A percentile compares a stretch with the other conserved stretches of the same genome.
Evolutionary conservation across 1,139 yeast species (phyloP).

Genomic region (Yamadazyma jaroonii): DNA sequence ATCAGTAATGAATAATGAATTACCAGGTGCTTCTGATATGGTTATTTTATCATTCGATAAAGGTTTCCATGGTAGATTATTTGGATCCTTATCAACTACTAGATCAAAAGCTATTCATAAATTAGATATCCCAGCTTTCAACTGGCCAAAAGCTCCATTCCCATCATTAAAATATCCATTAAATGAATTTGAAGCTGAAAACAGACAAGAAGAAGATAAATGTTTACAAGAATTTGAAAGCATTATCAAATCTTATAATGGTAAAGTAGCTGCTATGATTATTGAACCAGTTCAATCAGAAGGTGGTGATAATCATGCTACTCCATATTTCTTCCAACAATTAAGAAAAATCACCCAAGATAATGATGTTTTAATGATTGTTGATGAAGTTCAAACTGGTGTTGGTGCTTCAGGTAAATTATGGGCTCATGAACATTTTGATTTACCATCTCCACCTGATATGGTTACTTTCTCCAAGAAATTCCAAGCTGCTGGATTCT

Average conservation of each 20-base stretch:
- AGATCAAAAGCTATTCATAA: conserved; percentile 76
- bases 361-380: conserved; percentile 65
- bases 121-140: conserved; percentile 71
- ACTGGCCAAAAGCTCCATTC: conserved; percentile 77
- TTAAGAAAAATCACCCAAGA: conserved; percentile 68
- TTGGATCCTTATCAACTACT: conserved; percentile 71
- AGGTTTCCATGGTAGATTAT: conserved; percentile 75
- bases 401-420: conserved; percentile 81
- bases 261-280: conserved; percentile 65
- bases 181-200: conserved; percentile 48
- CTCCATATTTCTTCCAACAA: conserved; percentile 73
- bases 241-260: conserved; percentile 44
- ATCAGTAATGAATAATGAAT: conserved; percentile 61
- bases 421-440: conserved; percentile 88
- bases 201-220: conserved; percentile 57
- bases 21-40: conserved; percentile 69
- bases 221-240: conserved; percentile 58
- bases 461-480: conserved; percentile 82
- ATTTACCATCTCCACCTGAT: conserved; percentile 71
- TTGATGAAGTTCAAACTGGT: conserved; percentile 87
- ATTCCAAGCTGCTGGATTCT: conserved; percentile 85
- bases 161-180: conserved; percentile 67
- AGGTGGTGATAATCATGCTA: conserved; percentile 87
- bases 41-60: conserved; percentile 66
- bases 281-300: conserved; percentile 84